These are phyloP conservation scores for Curvularia spicifera DNA, from an alignment of 2,329 filamentous ascomycete species.

Conservation along the genomic window DNA sequence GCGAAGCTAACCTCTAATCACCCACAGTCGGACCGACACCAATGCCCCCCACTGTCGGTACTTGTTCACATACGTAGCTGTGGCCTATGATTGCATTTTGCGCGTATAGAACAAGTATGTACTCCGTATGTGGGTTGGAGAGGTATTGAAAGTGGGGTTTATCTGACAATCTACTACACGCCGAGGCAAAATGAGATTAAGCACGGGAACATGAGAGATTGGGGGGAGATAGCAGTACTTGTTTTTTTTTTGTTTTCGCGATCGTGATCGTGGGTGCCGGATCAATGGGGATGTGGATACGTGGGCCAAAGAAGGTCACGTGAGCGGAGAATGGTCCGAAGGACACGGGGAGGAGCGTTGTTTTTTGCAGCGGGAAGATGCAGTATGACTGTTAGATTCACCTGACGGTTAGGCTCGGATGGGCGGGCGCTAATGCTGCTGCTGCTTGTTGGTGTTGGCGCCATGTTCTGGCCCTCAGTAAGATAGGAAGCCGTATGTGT, in stretches of 20 bases:
- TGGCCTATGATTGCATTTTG: too few relatives aligned
- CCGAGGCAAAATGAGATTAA: too few relatives aligned
- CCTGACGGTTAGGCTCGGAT: neutral
- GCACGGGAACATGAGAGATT: too few relatives aligned
- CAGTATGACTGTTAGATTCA: neutral
- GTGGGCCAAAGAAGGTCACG: neutral
- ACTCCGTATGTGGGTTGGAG: too few relatives aligned
- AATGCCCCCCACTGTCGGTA: too few relatives aligned
- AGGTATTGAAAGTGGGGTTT: too few relatives aligned
- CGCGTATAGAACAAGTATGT: too few relatives aligned
- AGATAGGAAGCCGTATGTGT: neutral
- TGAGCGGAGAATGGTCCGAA: neutral
- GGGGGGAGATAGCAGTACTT: too few relatives aligned
- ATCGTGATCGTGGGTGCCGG: too few relatives aligned
- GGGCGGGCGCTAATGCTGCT: neutral
- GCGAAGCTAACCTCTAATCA: neutral
- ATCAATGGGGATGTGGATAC: neutral
- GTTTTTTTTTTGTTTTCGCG: too few relatives aligned
- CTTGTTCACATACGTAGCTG: too few relatives aligned
- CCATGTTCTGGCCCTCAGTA: neutral
- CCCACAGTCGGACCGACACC: neutral
- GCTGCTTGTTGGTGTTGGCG: neutral
- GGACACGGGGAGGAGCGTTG: neutral
- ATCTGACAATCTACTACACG: too few relatives aligned
- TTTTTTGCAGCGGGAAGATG: neutral